These are phyloP conservation scores for Boletus coccyginus DNA, from an alignment of 768 basidiomycete genomes.

Conservation along the genomic window DNA sequence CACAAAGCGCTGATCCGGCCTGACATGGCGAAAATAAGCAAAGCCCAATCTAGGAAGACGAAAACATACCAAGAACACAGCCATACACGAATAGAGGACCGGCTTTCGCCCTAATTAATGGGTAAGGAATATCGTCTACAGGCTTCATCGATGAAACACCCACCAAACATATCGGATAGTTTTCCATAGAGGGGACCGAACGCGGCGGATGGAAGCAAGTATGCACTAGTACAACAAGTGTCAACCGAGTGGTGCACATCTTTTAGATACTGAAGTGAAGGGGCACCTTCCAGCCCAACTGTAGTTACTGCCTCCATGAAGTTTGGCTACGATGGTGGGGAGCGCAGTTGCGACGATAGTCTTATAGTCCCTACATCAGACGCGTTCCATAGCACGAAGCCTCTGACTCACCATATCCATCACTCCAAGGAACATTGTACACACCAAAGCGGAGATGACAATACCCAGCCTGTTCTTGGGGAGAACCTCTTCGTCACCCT, in stretches of 20 bases:
- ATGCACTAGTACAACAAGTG: constrained; percentile 46
- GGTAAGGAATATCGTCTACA: neutral
- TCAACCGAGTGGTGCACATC: neutral
- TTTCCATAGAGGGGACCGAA: constrained; percentile 76
- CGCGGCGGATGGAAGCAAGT: constrained; percentile 64
- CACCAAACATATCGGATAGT: constrained; percentile 55
- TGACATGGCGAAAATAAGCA: constrained; percentile 25
- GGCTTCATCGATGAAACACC: neutral
- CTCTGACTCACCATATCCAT: constrained; percentile 48
- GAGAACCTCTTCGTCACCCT: constrained; percentile 47
- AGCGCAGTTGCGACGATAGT: constrained; percentile 68
- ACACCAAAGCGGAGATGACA: constrained; percentile 25
- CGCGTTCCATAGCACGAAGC: neutral
- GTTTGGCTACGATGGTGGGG: constrained; percentile 61
- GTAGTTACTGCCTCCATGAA: constrained; percentile 60
- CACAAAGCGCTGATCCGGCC: constrained; percentile 79
- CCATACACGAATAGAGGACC: constrained; percentile 60
- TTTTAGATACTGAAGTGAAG: neutral
- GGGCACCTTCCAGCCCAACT: constrained; percentile 68
- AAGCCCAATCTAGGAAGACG: neutral
- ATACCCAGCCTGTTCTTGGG: constrained; percentile 31
- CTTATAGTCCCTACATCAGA: constrained; percentile 26
- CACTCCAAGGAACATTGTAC: constrained; percentile 38
- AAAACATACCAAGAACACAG: constrained; percentile 58
- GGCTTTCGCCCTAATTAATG: constrained; percentile 56